Conservation (phyloP, 768 basidiomycete species). For the Tricholomella constricta region DNA sequence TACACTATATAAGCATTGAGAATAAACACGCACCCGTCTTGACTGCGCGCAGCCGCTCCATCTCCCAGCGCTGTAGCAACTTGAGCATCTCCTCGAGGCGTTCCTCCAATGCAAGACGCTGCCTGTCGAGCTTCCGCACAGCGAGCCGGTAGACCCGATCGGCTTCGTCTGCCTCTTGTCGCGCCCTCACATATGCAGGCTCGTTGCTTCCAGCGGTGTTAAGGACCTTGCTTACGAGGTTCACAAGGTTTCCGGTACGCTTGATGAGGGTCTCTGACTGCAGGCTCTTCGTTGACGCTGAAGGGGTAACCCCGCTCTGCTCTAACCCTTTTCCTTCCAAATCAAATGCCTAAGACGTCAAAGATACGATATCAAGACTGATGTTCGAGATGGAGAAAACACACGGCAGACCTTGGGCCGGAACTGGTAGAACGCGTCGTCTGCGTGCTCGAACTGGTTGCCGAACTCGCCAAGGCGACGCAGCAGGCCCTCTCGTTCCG, state of each 20-base stretch:
- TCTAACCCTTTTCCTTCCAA: slow-evolving; percentile 41
- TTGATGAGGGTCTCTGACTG: slow-evolving; percentile 60
- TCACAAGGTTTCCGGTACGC: slow-evolving; percentile 69
- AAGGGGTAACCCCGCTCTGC: slow-evolving; percentile 19
- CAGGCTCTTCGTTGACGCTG: slow-evolving; percentile 24
- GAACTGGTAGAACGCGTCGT: slow-evolving; percentile 86
- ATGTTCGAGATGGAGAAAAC: not conserved
- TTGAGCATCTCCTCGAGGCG: slow-evolving; percentile 82
- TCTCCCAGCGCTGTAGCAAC: slow-evolving; percentile 81
- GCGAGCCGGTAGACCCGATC: slow-evolving; percentile 79
- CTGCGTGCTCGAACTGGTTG: slow-evolving; percentile 75
- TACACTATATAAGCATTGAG: not conserved
- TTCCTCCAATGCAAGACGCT: slow-evolving; percentile 85
- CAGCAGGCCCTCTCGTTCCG: slow-evolving; percentile 60
- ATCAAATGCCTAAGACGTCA: slow-evolving; percentile 55
- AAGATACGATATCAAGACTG: not conserved
- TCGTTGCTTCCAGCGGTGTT: slow-evolving; percentile 52
- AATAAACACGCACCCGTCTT: slow-evolving; percentile 69
- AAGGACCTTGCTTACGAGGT: slow-evolving; percentile 72
- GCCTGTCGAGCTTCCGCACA: slow-evolving; percentile 81
- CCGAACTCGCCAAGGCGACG: slow-evolving; percentile 83
- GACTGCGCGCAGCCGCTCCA: slow-evolving; percentile 78
- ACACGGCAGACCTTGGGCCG: slow-evolving; percentile 61
- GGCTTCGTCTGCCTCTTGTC: slow-evolving; percentile 79
- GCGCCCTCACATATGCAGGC: slow-evolving; percentile 67